A percentile compares a stretch with the other conserved stretches of the same genome.
These are phyloP conservation scores for Neurospora sp. DNA, from an alignment of 495 filamentous ascomycete genomes.

Conservation along the genomic window DNA sequence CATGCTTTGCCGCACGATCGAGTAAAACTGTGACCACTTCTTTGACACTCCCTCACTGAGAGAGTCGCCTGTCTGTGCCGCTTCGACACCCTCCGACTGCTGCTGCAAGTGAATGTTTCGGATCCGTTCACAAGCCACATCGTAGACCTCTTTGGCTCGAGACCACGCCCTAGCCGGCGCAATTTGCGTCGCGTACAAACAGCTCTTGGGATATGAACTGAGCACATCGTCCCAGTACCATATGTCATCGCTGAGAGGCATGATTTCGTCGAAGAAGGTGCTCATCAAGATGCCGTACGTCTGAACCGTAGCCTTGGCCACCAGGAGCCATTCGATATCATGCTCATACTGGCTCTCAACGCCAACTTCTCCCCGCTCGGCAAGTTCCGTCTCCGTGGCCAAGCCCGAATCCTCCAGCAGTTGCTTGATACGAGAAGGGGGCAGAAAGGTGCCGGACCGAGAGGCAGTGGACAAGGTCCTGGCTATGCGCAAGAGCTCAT, in stretches of 20 bases:
- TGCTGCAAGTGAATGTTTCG: conserved; percentile 18
- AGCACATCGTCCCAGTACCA: conserved; percentile 88
- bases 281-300: conserved; percentile 68
- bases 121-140: conserved; percentile 39
- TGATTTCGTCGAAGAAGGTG: conserved; percentile 64
- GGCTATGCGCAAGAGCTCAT: conserved; percentile 51
- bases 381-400: conserved; percentile 1
- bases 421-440: conserved; percentile 40
- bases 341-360: conserved; percentile 42
- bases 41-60: conserved; percentile 22
- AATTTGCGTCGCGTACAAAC: conserved; percentile 72
- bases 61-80: not conserved
- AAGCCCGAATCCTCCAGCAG: conserved; percentile 51
- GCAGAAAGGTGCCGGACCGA: conserved; percentile 43
- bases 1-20: conserved; percentile 62
- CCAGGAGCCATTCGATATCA: conserved; percentile 79
- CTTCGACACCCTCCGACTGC: not conserved
- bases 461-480: conserved; percentile 58
- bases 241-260: conserved; percentile 73
- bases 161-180: conserved; percentile 61
- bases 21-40: conserved; percentile 70
- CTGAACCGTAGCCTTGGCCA: conserved; percentile 78
- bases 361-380: conserved; percentile 12
- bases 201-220: conserved; percentile 57
- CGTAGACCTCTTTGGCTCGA: conserved; percentile 53